Conservation (phyloP, 2,329 filamentous ascomycete species). For the Fusarium anthophilum region DNA sequence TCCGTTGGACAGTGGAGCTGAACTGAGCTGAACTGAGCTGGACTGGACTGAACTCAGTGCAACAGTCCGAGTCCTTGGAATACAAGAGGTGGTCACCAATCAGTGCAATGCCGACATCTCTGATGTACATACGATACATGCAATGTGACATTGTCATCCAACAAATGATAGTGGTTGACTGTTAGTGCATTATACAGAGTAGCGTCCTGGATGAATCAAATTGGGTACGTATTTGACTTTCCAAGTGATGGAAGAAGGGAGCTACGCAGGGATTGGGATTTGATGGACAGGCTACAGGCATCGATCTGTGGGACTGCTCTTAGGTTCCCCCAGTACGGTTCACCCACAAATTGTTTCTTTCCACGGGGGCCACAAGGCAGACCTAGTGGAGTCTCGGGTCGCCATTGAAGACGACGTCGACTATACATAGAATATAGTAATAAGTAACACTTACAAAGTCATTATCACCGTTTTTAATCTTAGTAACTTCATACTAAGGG, state of each 20-base stretch:
- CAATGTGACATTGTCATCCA: not conserved
- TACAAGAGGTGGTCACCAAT: conserved; percentile 17
- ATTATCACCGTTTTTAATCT: conserved; percentile 3
- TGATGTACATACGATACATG: not conserved
- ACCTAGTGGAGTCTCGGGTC: not conserved
- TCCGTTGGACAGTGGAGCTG: not conserved
- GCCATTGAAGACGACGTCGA: not conserved
- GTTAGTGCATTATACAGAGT: not conserved
- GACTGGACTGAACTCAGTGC: not conserved
- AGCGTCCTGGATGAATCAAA: conserved; percentile 14
- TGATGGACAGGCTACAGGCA: conserved; percentile 10
- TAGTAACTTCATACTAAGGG: not conserved
- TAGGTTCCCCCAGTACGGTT: conserved; percentile 6
- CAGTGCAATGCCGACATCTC: conserved; percentile 12
- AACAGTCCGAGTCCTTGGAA: conserved; percentile 9
- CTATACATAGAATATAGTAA: not conserved
- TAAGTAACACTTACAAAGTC: not conserved
- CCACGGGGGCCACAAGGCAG: not conserved
- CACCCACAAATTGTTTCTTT: conserved; percentile 35
- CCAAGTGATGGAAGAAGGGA: not conserved
- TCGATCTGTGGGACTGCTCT: conserved; percentile 12
- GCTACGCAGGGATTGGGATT: conserved; percentile 14
- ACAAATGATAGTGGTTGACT: not conserved
- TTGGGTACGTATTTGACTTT: not conserved
- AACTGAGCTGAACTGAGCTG: not conserved